Evolutionary conservation across 306 rosid species (phyloP), one percentile per base, ranked within the genome.

Genomic region (Ammopiptanthus mongolicus): DNA sequence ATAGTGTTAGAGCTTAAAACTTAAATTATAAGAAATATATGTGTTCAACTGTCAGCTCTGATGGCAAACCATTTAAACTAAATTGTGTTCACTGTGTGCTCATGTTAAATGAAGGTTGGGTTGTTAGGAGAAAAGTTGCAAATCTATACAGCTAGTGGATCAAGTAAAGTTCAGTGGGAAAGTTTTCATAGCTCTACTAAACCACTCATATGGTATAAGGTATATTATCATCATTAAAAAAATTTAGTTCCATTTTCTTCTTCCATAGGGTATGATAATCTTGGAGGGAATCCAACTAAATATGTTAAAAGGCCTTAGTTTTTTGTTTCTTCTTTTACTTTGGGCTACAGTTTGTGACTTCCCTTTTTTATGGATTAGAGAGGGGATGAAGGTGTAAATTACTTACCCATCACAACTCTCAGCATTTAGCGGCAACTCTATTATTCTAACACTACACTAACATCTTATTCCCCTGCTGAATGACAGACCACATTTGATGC

Each of bases 151-250:
- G 80, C 59, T 29, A 7, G 3, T 29, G 93, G 91, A 65, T 80
- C 86, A 37, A 85, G 88, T 73, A 76, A 70, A 65, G 88, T 87
- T 76, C 77, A 81, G 15, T 91, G 98, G 98, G 44, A 52, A 62
- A 71, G 69, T 13, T 76, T 87, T 14, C 82, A 76, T 67, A 73
- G 78, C 69, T 77, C 86, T 12, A 52, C 59, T 22, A 52, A 75
- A 71, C 88, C 91, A 78, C 91, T 92, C 65, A 86, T 90, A 41
- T 95, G 98, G 98, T 95, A 90, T 31, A 79, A 85, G 98, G 98
- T 95, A 87, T 14, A 34, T 12, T 50, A 48, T 33, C 42, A 28
- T 37, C 57, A 37, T 25, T 57, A 42, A 7, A 21, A 33, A 48
- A 25, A 5, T 25, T 33, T 66, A 2, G 68, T 25, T 78, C 71